These are phyloP conservation scores for Quercus aquifolioides DNA, from an alignment of 306 rosid species.

Conservation along the genomic window DNA sequence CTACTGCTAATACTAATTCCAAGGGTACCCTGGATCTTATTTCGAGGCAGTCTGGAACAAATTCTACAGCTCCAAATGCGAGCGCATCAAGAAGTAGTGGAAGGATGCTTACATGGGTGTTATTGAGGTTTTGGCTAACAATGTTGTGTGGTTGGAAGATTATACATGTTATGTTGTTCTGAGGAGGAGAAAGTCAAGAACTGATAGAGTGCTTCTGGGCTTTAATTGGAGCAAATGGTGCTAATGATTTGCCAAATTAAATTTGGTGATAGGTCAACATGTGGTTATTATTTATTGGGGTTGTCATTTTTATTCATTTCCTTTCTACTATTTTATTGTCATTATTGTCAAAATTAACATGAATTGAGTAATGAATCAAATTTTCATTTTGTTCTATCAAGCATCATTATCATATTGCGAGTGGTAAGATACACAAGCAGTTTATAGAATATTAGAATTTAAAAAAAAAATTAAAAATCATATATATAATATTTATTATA, in stretches of 20 bases:
- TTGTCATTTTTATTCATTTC: too few species aligned
- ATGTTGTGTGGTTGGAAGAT: constrained; percentile 62
- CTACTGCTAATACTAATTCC: not conserved
- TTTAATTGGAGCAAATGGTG: constrained; percentile 40
- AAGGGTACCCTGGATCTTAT: constrained; percentile 48
- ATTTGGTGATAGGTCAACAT: constrained; percentile 29
- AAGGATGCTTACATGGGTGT: constrained; percentile 67
- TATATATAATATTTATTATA: too few species aligned
- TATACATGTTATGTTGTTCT: constrained; percentile 54
- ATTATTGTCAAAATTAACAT: too few species aligned
- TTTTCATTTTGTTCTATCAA: too few species aligned
- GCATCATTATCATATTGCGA: too few species aligned
- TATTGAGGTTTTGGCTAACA: constrained; percentile 58
- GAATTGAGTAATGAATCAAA: too few species aligned
- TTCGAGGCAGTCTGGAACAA: not conserved
- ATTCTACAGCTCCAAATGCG: constrained; percentile 18
- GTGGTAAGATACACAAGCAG: too few species aligned
- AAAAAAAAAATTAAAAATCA: too few species aligned
- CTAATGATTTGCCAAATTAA: constrained; percentile 18
- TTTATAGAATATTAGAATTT: too few species aligned
- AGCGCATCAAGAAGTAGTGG: constrained; percentile 43
- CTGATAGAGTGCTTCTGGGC: constrained; percentile 20
- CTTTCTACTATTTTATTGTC: too few species aligned
- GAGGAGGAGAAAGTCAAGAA: constrained; percentile 43
- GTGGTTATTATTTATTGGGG: not conserved